Evolutionary conservation across 129 eudicot genomes (phyloP).

Genomic region (Centella asiatica): DNA sequence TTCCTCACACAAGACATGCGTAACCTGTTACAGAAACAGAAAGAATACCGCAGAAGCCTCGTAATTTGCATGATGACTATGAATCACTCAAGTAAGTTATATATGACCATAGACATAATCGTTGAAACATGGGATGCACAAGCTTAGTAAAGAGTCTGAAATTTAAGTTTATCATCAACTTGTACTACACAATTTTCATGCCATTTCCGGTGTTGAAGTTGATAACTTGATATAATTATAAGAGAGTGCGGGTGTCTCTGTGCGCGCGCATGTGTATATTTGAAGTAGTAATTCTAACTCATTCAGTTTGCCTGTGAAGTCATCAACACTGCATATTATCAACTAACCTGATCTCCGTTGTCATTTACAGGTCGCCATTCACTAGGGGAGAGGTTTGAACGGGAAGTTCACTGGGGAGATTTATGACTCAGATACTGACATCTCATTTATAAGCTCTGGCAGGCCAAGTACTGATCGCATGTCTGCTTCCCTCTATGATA

Average conservation of each 20-base stretch:
- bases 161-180: background rate
- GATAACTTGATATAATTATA: no score
- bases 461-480: constrained; percentile 32
- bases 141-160: background rate
- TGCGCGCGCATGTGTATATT: no score
- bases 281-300: background rate
- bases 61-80: constrained; percentile 8
- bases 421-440: constrained; percentile 33
- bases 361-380: constrained; percentile 29
- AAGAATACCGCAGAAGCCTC: constrained; percentile 14
- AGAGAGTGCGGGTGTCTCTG: no score
- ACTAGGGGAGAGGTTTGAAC: constrained; percentile 30
- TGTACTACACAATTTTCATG: background rate
- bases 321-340: background rate
- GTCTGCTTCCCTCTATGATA: constrained; percentile 19
- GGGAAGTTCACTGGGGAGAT: constrained; percentile 27
- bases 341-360: background rate
- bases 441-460: constrained; percentile 46
- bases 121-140: background rate
- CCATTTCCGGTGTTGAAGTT: background rate
- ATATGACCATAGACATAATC: background rate
- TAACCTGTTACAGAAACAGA: constrained; percentile 19
- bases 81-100: constrained; percentile 17
- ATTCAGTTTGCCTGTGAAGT: background rate
- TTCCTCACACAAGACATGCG: background rate